Conservation (phyloP, 2,329 filamentous ascomycete genomes). For the Ceratocystis eucalypticola region DNA sequence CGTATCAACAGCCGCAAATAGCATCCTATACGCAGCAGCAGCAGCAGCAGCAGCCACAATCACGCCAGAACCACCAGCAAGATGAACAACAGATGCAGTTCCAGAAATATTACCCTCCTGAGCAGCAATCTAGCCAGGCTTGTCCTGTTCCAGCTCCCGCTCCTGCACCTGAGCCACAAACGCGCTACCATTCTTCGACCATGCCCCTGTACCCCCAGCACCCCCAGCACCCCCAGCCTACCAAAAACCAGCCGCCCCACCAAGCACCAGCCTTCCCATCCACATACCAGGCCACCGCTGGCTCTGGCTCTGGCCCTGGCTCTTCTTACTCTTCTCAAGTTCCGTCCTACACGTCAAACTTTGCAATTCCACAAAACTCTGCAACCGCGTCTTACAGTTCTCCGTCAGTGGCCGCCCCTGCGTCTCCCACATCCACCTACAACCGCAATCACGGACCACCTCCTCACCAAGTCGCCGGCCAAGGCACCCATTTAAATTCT, state of each 20-base stretch:
- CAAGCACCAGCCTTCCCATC: constrained; percentile 11
- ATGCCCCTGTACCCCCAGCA: constrained; percentile 18
- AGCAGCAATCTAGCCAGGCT: constrained; percentile 20
- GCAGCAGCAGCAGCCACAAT: not conserved
- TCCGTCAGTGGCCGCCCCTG: constrained; percentile 15
- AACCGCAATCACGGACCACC: not conserved
- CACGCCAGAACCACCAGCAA: not conserved
- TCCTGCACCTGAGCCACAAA: constrained; percentile 7
- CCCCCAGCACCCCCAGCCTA: constrained; percentile 14
- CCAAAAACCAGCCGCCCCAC: constrained; percentile 9
- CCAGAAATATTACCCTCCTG: constrained; percentile 21
- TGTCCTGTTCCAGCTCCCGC: not conserved
- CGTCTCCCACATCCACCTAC: constrained; percentile 1
- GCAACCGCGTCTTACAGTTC: constrained; percentile 7
- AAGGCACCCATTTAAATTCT: constrained; percentile 4
- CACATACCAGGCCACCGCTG: constrained; percentile 2
- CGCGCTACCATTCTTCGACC: constrained; percentile 13
- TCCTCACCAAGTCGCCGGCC: not conserved
- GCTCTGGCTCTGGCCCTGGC: not conserved
- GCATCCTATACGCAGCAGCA: not conserved
- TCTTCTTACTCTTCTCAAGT: not conserved
- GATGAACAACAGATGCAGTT: constrained; percentile 4
- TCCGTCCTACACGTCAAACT: constrained; percentile 9
- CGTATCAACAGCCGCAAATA: constrained; percentile 5
- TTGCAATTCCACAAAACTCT: constrained; percentile 16